Base-by-base conservation (phyloP, 2,329 filamentous ascomycete genomes). In the Macrophomina phaseolina region DNA sequence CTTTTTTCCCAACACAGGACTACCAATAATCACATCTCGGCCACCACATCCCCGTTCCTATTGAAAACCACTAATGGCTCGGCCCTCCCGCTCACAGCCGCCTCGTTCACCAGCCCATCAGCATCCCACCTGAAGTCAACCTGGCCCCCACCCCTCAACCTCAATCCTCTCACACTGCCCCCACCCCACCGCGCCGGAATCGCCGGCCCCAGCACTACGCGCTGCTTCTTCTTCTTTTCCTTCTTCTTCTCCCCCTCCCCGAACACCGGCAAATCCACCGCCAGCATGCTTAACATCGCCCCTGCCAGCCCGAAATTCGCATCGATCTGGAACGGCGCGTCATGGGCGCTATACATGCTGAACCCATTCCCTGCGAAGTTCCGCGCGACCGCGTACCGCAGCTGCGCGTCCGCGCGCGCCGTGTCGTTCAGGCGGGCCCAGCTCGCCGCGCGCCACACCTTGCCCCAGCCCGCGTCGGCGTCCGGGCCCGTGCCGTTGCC, bases 281-380 rank as follows among this genome's bases (percentile, higher is more conserved):
- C 78, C 48, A 87, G 71, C 83, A 87, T 83, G 67, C 79, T 77
- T 64, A 87, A 67, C 62, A 86, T 77, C 0, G 83, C 84, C 0
- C 83, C 85, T 2, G 77, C 78, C 28, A 81, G 73, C 1, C 85
- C 86, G 68, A 85, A 87, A 71, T 88, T 88, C 6, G 85, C 86
- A 71, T 88, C 86, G 66, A 87, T 86, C 75, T 88, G 86, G 69
- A 87, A 87, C 1, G 86, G 84, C 55, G 75, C 73, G 5, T 78
- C 73, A 9, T 75, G 72, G 0, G 78, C 83, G 8, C 69, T 74
- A 70, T 87, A 87, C 81, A 87, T 85, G 49, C 79, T 82, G 36
- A 87, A 74, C 2, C 81, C 81, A 69, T 87, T 87, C 0, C 66
- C 74, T 0, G 79, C 85, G 30, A 86, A 82, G 69, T 87, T 87